These are phyloP conservation scores for Seiridium cupressi DNA, from an alignment of 2,329 filamentous ascomycete genomes.

Conservation along the genomic window DNA sequence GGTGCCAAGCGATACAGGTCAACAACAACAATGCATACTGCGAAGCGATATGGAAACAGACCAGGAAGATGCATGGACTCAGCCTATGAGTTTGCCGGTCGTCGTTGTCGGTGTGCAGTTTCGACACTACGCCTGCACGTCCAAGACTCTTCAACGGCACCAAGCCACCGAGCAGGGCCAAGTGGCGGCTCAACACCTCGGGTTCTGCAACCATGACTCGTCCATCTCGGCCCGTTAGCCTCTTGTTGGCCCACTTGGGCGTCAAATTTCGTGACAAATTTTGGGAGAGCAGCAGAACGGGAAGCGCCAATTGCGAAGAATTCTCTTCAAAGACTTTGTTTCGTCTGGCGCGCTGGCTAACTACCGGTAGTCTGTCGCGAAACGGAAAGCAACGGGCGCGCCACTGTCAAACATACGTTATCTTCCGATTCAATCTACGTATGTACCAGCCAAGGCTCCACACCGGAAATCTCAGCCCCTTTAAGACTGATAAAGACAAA, in stretches of 20 bases:
- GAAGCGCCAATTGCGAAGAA: background rate
- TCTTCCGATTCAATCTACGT: background rate
- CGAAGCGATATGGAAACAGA: no score
- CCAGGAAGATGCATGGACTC: no score
- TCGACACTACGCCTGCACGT: no score
- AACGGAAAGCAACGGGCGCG: background rate
- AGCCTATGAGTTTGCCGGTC: no score
- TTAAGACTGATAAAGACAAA: background rate
- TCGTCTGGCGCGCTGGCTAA: background rate
- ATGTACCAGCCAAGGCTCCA: background rate
- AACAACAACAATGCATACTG: no score
- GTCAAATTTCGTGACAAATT: background rate
- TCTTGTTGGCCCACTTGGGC: background rate
- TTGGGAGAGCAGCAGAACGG: background rate
- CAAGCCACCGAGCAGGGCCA: background rate
- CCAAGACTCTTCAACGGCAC: background rate
- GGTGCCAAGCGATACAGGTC: no score
- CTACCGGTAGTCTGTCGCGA: background rate
- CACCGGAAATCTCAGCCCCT: background rate
- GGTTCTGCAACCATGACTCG: conserved; percentile 1
- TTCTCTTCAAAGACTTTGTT: background rate
- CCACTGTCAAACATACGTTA: background rate
- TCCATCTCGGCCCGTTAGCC: background rate
- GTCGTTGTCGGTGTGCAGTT: no score
- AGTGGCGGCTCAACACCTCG: background rate